These are phyloP conservation scores for Carnegiea gigantea DNA, from an alignment of 179 eudicot species.

Conservation along the genomic window DNA sequence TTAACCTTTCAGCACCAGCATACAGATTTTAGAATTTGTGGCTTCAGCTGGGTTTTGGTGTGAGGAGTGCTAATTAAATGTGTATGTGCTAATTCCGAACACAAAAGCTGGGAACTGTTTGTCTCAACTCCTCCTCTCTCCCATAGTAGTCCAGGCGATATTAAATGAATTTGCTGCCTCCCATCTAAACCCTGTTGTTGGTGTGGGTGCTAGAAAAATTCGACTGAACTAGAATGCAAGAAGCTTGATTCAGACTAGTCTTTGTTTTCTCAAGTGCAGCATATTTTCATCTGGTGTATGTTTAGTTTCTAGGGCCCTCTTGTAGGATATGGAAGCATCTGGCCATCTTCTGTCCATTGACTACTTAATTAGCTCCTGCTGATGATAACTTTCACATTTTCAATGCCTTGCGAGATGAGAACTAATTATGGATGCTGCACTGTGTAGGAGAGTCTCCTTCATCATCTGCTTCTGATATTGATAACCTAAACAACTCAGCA, in stretches of 20 bases:
- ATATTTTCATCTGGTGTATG: not conserved
- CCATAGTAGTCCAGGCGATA: no score
- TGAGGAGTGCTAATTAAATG: not conserved
- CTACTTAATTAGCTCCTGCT: not conserved
- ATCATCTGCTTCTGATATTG: conserved; percentile 95
- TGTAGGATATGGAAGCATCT: conserved; percentile 6
- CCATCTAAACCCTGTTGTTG: not conserved
- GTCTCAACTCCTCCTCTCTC: no score
- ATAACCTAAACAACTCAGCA: conserved; percentile 71
- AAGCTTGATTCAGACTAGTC: not conserved
- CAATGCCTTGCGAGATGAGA: not conserved
- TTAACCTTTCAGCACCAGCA: not conserved
- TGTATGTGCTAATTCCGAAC: not conserved
- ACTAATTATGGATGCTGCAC: conserved; percentile 15
- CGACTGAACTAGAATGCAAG: not conserved
- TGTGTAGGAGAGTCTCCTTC: conserved; percentile 89
- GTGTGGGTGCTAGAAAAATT: not conserved
- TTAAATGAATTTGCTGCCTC: not conserved
- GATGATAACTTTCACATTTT: not conserved
- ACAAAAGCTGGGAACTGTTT: no score
- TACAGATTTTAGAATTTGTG: not conserved
- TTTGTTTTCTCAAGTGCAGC: not conserved
- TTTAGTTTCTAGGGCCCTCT: not conserved
- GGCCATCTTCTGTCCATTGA: not conserved
- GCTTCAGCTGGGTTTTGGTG: not conserved